These are phyloP conservation scores for Lecanicillium sp. DNA, from an alignment of 2,329 filamentous ascomycete species.

Conservation along the genomic window DNA sequence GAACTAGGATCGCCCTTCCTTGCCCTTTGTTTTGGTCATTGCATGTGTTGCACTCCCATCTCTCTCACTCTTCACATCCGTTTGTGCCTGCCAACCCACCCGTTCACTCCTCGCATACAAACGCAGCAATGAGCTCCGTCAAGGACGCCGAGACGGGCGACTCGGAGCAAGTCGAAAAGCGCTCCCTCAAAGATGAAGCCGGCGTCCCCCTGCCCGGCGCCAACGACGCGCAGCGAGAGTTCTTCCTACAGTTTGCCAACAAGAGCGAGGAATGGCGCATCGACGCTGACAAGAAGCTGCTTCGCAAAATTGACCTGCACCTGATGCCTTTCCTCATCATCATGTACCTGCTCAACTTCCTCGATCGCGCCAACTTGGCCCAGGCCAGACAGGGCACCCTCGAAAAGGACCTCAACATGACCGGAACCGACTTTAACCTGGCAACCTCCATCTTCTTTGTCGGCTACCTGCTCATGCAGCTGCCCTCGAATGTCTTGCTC, in stretches of 20 bases:
- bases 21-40: too few relatives aligned
- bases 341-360: slow-evolving; percentile 46
- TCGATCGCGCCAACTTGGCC: slow-evolving; percentile 39
- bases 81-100: too few relatives aligned
- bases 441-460: slow-evolving; percentile 56
- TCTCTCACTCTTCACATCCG: too few relatives aligned
- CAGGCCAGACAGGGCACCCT: slow-evolving; percentile 38
- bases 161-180: not conserved
- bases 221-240: not conserved
- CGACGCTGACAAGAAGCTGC: slow-evolving; percentile 20
- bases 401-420: slow-evolving; percentile 48
- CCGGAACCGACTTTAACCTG: slow-evolving; percentile 49
- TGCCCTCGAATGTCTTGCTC: slow-evolving; percentile 52
- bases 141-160: not conserved
- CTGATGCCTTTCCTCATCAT: slow-evolving; percentile 45
- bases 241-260: not conserved
- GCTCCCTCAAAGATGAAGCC: not conserved
- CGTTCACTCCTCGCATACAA: too few relatives aligned
- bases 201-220: not conserved
- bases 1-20: too few relatives aligned
- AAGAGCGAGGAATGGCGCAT: not conserved
- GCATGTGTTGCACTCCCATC: too few relatives aligned
- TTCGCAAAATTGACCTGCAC: slow-evolving; percentile 44
- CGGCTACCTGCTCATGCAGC: slow-evolving; percentile 53
- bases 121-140: not conserved